Conservation (phyloP, 108 stramenopile genomes). For the Pseudonitzschia pungens region DNA sequence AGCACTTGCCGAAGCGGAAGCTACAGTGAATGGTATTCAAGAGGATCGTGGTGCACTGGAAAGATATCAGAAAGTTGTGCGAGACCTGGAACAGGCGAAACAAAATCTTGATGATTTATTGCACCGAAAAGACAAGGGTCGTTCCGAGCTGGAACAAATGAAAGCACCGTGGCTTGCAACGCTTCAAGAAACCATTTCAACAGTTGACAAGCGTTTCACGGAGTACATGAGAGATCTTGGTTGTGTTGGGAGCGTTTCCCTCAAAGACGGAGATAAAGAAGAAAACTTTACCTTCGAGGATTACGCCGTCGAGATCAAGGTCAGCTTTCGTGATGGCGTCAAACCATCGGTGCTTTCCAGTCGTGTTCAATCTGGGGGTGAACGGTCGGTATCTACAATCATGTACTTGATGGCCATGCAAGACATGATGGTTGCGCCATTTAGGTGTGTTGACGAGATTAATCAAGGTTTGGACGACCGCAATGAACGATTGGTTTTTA, state of each 20-base stretch:
- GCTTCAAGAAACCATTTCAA: constrained; percentile 47
- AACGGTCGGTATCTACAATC: constrained; percentile 93
- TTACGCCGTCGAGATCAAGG: constrained; percentile 90
- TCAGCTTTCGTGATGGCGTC: constrained; percentile 80
- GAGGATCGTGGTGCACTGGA: constrained; percentile 70
- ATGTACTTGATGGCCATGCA: constrained; percentile 98
- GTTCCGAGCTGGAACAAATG: constrained; percentile 49
- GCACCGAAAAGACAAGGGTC: constrained; percentile 41
- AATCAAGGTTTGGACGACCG: constrained; percentile 98
- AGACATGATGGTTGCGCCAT: constrained; percentile 88
- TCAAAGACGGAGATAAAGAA: constrained; percentile 50
- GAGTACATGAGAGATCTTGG: constrained; percentile 88
- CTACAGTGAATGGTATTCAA: constrained; percentile 50
- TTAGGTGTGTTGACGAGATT: constrained; percentile 98
- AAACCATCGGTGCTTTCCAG: constrained; percentile 75
- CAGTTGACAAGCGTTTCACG: constrained; percentile 60
- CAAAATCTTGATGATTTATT: constrained; percentile 51
- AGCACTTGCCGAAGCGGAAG: constrained; percentile 61
- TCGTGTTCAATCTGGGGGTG: constrained; percentile 93
- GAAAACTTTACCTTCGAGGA: constrained; percentile 49
- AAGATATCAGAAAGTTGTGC: constrained; percentile 57
- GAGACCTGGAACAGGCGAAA: constrained; percentile 54
- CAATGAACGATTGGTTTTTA: constrained; percentile 94
- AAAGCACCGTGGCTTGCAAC: constrained; percentile 47
- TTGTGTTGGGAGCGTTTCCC: constrained; percentile 63